Conservation (phyloP, 2,329 filamentous ascomycete genomes). For the Penicillium sclerotigenum region DNA sequence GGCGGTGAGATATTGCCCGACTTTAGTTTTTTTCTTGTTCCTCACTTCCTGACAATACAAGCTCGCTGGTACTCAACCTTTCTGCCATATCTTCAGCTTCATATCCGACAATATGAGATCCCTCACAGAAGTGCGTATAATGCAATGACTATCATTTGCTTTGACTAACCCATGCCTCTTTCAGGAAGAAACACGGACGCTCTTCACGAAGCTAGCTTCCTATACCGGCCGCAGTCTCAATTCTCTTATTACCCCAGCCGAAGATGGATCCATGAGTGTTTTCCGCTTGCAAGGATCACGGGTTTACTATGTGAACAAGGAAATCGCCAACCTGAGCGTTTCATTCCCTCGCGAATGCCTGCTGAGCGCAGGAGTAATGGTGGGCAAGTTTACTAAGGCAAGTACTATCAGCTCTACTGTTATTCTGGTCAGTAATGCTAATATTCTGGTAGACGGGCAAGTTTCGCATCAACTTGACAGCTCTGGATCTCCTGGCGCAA, state of each 20-base stretch:
- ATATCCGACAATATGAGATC: constrained; percentile 6
- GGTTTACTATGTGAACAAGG: constrained; percentile 89
- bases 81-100: background rate
- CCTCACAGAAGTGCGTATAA: constrained; percentile 61
- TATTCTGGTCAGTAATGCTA: background rate
- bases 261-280: constrained; percentile 58
- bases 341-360: constrained; percentile 78
- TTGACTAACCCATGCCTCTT: background rate
- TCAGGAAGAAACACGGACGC: constrained; percentile 56
- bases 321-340: constrained; percentile 85
- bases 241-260: constrained; percentile 47
- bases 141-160: constrained; percentile 57
- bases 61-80: background rate
- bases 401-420: background rate
- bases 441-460: constrained; percentile 67
- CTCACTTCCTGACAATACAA: constrained; percentile 11
- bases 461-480: constrained; percentile 90
- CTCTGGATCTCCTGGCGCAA: constrained; percentile 81
- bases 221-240: constrained; percentile 64
- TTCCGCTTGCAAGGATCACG: constrained; percentile 79
- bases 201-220: constrained; percentile 89
- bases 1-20: constrained; percentile 8
- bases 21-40: constrained; percentile 2
- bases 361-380: constrained; percentile 80
- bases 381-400: constrained; percentile 1